phyloP scores from a whole-genome alignment of 208 protist species.

The Endotrypanum monterogeii region DNA sequence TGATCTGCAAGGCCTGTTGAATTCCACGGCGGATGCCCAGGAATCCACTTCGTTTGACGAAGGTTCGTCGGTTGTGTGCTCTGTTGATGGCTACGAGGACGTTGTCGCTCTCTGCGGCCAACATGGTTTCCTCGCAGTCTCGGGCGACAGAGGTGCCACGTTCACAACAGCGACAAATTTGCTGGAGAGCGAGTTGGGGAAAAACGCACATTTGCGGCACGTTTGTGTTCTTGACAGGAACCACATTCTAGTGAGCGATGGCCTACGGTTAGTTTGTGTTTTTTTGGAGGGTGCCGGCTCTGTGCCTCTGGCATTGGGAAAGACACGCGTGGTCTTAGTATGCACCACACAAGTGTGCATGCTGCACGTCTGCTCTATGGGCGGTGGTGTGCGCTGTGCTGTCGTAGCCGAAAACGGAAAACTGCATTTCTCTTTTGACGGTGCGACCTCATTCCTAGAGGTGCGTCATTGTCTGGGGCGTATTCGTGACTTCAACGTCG shows the following conservation, averaged over 20 bases:
- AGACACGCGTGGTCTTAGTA: constrained; percentile 22
- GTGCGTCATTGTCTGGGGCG: constrained; percentile 68
- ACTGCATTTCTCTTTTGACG: constrained; percentile 70
- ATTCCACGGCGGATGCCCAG: constrained; percentile 9
- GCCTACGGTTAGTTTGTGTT: constrained; percentile 8
- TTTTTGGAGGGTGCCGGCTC: constrained; percentile 1
- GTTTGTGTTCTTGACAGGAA: constrained; percentile 23
- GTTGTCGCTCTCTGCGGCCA: constrained; percentile 56
- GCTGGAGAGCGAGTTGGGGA: neutral
- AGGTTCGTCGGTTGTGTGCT: constrained; percentile 8
- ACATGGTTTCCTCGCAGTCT: constrained; percentile 59
- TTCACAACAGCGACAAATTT: constrained; percentile 36
- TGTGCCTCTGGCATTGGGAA: constrained; percentile 17
- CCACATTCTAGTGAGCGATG: constrained; percentile 25
- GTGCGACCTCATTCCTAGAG: constrained; percentile 45
- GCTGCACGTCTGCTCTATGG: constrained; percentile 17
- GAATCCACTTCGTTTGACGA: constrained; percentile 9
- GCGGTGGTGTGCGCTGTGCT: constrained; percentile 27
- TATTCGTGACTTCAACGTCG: constrained; percentile 44
- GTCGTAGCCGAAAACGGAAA: constrained; percentile 47
- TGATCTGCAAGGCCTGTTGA: constrained; percentile 19
- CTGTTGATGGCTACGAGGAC: constrained; percentile 36
- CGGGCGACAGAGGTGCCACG: constrained; percentile 62
- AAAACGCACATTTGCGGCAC: constrained; percentile 14
- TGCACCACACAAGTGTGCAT: constrained; percentile 26